Evolutionary conservation across 2,329 filamentous ascomycete species (phyloP).

Genomic region (Trichoderma harzianum): DNA sequence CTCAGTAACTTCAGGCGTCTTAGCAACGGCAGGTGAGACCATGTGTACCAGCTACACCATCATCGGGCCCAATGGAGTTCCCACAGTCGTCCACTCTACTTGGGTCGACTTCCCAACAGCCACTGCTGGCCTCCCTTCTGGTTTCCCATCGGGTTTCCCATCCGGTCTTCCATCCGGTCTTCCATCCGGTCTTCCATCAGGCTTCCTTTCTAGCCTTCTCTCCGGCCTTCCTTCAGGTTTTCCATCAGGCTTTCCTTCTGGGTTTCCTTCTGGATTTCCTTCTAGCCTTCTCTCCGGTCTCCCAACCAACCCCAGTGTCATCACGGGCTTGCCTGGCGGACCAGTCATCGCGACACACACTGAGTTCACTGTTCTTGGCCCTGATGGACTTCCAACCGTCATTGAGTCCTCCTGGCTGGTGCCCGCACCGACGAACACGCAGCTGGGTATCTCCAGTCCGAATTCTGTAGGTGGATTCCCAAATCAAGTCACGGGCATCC

Average conservation of each 20-base stretch:
- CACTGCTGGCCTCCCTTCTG: slow-evolving; percentile 2
- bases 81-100: slow-evolving; percentile 35
- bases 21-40: slow-evolving; percentile 11
- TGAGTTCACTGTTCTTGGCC: slow-evolving; percentile 14
- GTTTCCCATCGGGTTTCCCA: slow-evolving; percentile 14
- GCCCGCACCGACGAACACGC: slow-evolving; percentile 19
- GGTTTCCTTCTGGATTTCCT: neutral
- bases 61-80: slow-evolving; percentile 32
- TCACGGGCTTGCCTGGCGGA: slow-evolving; percentile 14
- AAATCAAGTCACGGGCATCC: slow-evolving; percentile 3
- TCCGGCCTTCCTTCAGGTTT: neutral
- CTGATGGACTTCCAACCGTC: slow-evolving; percentile 17
- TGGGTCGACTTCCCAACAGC: slow-evolving; percentile 26
- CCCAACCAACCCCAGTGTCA: slow-evolving; percentile 1
- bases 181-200: neutral
- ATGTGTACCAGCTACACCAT: slow-evolving; percentile 27
- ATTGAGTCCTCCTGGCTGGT: slow-evolving; percentile 25
- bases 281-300: neutral
- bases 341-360: slow-evolving; percentile 2
- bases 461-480: neutral
- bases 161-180: neutral
- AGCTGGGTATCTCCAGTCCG: slow-evolving; percentile 21
- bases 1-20: neutral
- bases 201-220: neutral
- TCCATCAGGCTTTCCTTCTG: neutral